Conservation (phyloP, 2,329 filamentous ascomycete species). For the Fusarium sp. region DNA sequence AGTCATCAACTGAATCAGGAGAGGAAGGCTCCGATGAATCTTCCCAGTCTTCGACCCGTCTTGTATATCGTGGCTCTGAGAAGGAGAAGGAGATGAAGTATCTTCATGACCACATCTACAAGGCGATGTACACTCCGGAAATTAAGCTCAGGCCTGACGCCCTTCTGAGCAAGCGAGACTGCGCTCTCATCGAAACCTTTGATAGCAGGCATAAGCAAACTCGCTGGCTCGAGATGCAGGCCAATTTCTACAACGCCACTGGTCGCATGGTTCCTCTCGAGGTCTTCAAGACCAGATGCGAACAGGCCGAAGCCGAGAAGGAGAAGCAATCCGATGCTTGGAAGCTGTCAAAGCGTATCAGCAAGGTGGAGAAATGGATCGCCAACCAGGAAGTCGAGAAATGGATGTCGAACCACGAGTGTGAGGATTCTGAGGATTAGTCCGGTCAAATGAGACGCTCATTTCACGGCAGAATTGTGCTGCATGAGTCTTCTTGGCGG, state of each 20-base stretch:
- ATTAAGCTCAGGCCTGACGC: no score
- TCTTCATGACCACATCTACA: no score
- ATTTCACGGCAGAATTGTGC: conserved; percentile 3
- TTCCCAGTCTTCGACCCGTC: no score
- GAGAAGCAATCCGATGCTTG: not conserved
- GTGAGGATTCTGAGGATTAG: conserved; percentile 7
- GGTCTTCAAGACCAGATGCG: conserved; percentile 44
- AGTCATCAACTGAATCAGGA: no score
- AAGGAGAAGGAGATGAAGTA: no score
- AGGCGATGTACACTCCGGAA: no score
- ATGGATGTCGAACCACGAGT: conserved; percentile 36
- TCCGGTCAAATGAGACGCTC: not conserved
- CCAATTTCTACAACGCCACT: conserved; percentile 60
- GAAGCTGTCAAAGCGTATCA: conserved; percentile 6
- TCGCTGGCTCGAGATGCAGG: conserved; percentile 60
- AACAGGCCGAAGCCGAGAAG: no score
- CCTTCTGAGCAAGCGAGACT: no score
- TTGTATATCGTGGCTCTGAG: no score
- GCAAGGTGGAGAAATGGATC: no score
- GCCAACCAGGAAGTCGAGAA: conserved; percentile 28
- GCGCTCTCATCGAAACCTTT: conserved; percentile 53
- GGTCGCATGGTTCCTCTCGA: conserved; percentile 57
- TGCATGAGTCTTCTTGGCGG: conserved; percentile 2
- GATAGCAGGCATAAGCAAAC: conserved; percentile 52
- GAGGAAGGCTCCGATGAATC: no score